Percentiles rank a stretch among this genome's conserved stretches.
These are phyloP conservation scores for Ascosphaera pollenicola DNA, from an alignment of 2,329 filamentous ascomycete genomes.

Conservation along the genomic window DNA sequence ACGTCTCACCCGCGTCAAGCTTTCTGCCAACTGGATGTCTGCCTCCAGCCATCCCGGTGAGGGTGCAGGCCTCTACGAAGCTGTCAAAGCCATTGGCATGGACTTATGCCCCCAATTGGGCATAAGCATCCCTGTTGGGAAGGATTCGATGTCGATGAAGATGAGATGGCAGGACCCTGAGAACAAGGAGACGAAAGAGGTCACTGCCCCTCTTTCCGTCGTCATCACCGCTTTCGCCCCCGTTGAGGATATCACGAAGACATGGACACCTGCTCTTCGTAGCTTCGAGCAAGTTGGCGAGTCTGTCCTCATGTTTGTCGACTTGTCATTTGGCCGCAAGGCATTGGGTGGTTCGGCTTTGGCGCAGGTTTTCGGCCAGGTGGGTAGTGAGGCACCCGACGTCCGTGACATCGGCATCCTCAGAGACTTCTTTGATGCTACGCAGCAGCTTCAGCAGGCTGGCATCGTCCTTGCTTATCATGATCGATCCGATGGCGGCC, in stretches of 20 bases:
- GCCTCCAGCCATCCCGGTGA: conserved; percentile 87
- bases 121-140: conserved; percentile 85
- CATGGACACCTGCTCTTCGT: conserved; percentile 81
- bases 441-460: conserved; percentile 43
- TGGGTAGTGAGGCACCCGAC: conserved; percentile 70
- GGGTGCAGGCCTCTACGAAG: conserved; percentile 78
- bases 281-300: conserved; percentile 74
- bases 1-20: conserved; percentile 54
- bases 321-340: conserved; percentile 60
- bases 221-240: conserved; percentile 80
- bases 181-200: conserved; percentile 49
- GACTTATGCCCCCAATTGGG: conserved; percentile 78
- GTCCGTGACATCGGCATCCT: conserved; percentile 62
- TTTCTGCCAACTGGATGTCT: conserved; percentile 98
- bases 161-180: conserved; percentile 68
- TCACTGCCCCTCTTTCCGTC: conserved; percentile 77
- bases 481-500: conserved; percentile 78
- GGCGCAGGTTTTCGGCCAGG: conserved; percentile 68
- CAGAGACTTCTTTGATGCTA: conserved; percentile 78
- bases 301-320: conserved; percentile 72
- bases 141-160: conserved; percentile 99
- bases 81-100: conserved; percentile 80
- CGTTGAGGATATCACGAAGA: conserved; percentile 60
- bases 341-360: conserved; percentile 78
- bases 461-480: conserved; percentile 78